Percentiles rank a stretch among this genome's conserved stretches.
phyloP scores from a whole-genome alignment of 2,329 filamentous ascomycete species.

The Verticillium zaregamsianum region DNA sequence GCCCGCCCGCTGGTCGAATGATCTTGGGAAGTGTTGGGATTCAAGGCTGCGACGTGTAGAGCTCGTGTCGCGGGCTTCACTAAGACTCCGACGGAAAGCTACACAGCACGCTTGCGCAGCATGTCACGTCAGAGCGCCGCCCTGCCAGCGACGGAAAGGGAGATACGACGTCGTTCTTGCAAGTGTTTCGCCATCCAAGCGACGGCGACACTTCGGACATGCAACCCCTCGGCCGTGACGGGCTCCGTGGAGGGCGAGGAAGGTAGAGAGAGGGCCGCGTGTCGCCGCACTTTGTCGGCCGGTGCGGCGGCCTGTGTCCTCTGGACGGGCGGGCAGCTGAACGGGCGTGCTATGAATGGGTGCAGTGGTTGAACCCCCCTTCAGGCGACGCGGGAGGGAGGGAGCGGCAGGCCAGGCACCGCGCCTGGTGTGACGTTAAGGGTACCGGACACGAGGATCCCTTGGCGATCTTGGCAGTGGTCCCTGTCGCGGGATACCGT shows the following conservation, averaged over 20 bases:
- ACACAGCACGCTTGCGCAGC: neutral
- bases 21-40: neutral
- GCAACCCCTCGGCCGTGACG: neutral
- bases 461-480: neutral
- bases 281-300: neutral
- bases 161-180: neutral
- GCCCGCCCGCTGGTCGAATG: neutral
- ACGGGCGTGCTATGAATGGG: neutral
- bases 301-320: neutral
- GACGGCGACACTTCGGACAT: neutral
- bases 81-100: neutral
- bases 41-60: neutral
- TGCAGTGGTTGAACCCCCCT: neutral
- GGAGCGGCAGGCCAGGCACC: too few relatives aligned
- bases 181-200: neutral
- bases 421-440: neutral
- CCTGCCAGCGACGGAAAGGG: neutral
- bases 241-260: neutral
- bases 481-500: neutral
- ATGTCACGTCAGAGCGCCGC: neutral
- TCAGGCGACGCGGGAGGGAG: too few relatives aligned
- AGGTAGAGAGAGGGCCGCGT: neutral
- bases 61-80: neutral
- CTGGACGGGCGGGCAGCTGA: neutral
- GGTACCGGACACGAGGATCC: neutral